Percentiles rank a stretch among this genome's conserved stretches.
phyloP scores from a whole-genome alignment of 148 eudicot species.

The Simmondsia chinensis region DNA sequence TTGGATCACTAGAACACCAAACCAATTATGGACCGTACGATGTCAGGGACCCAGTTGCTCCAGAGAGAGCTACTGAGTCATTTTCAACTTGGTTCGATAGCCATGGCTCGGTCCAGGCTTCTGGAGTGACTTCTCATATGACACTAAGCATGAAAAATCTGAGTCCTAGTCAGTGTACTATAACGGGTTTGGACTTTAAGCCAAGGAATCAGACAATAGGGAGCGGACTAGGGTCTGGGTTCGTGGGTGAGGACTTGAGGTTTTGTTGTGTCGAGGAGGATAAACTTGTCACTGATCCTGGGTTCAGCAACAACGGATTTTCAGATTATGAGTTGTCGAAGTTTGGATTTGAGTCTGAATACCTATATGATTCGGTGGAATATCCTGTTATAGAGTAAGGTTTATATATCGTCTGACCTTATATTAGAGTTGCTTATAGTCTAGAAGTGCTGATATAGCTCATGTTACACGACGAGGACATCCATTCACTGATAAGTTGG shows the following conservation, averaged over 20 bases:
- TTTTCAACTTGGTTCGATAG: conserved; percentile 17
- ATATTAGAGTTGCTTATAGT: background rate
- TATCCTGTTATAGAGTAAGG: conserved; percentile 67
- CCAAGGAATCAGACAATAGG: conserved; percentile 22
- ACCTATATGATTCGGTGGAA: conserved; percentile 40
- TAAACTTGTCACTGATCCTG: conserved; percentile 22
- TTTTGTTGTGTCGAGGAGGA: conserved; percentile 36
- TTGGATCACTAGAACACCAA: conserved; percentile 26
- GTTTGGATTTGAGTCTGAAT: conserved; percentile 57
- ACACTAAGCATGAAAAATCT: conserved; percentile 23
- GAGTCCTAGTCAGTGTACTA: conserved; percentile 18
- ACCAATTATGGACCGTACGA: conserved; percentile 21
- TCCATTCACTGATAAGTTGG: too few species aligned
- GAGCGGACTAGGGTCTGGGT: conserved; percentile 24
- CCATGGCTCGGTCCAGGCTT: conserved; percentile 5
- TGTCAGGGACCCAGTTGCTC: conserved; percentile 11
- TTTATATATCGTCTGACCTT: conserved; percentile 32
- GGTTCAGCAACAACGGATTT: conserved; percentile 28
- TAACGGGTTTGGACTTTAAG: conserved; percentile 21
- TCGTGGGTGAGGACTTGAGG: conserved; percentile 26
- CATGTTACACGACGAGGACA: too few species aligned
- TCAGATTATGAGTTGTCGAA: conserved; percentile 24
- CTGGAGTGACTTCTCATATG: conserved; percentile 19
- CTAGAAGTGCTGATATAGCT: background rate
- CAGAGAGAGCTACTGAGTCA: conserved; percentile 13